Conservation (phyloP, 2,329 filamentous ascomycete species). For the Fusarium solani-melongenae region DNA sequence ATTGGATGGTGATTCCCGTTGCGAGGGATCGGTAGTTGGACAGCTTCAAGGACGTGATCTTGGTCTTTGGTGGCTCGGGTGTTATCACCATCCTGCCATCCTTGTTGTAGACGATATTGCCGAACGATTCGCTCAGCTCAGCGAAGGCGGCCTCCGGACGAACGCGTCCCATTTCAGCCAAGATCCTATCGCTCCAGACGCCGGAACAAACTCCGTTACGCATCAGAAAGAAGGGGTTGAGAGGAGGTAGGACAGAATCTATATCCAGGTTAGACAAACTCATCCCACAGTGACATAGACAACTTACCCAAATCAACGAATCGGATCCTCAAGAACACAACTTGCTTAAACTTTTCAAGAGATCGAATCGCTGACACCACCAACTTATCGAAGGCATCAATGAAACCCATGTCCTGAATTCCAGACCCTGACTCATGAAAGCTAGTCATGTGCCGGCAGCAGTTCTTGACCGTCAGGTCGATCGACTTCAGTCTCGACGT, state of each 20-base stretch:
- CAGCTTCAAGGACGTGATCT: constrained; percentile 66
- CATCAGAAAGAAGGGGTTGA: constrained; percentile 80
- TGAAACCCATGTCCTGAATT: constrained; percentile 78
- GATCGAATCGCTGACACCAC: constrained; percentile 72
- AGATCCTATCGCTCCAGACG: constrained; percentile 77
- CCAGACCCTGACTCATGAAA: constrained; percentile 75
- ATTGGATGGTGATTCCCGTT: constrained; percentile 52
- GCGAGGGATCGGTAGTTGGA: constrained; percentile 66
- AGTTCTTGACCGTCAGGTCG: constrained; percentile 80
- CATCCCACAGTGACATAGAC: neutral
- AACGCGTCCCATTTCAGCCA: constrained; percentile 67
- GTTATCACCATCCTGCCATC: constrained; percentile 68
- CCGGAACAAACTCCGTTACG: constrained; percentile 71
- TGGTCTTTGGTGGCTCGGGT: constrained; percentile 64
- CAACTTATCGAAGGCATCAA: constrained; percentile 75
- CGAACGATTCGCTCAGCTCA: constrained; percentile 73
- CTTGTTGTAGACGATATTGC: constrained; percentile 68
- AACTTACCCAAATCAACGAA: constrained; percentile 76
- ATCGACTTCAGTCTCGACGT: constrained; percentile 70
- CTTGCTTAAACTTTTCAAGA: constrained; percentile 66
- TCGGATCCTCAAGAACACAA: constrained; percentile 75
- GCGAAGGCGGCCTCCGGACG: constrained; percentile 70
- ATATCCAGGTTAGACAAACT: constrained; percentile 28
- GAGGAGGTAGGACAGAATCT: constrained; percentile 76
- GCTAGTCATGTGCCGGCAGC: constrained; percentile 67